phyloP scores from a whole-genome alignment of 1,139 yeast species.

The Candida neerlandica region DNA sequence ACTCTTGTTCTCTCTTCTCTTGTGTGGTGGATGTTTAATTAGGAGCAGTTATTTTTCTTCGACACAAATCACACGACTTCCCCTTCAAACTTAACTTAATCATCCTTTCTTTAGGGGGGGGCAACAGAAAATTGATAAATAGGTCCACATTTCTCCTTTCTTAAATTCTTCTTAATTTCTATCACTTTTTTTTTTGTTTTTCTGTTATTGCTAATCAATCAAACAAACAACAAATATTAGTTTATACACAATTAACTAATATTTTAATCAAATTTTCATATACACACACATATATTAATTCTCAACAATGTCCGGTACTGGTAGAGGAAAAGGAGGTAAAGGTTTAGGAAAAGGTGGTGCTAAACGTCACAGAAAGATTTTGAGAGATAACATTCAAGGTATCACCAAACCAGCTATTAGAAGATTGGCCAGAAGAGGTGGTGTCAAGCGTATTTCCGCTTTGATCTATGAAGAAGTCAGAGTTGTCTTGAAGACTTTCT shows the following conservation, averaged over 20 bases:
- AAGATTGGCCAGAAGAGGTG: slow-evolving; percentile 99
- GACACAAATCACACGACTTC: background rate
- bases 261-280: background rate
- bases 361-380: slow-evolving; percentile 99
- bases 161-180: background rate
- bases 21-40: background rate
- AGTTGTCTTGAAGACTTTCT: slow-evolving; percentile 92
- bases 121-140: background rate
- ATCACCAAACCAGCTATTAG: slow-evolving; percentile 99
- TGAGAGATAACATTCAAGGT: slow-evolving; percentile 99
- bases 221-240: background rate
- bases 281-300: no score
- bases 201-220: background rate
- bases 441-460: slow-evolving; percentile 99
- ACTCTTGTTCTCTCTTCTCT: background rate
- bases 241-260: background rate
- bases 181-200: background rate
- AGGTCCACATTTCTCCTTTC: slow-evolving; percentile 1
- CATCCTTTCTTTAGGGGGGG: no score
- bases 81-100: no score
- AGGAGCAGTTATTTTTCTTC: background rate
- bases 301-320: slow-evolving; percentile 40
- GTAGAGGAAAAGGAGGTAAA: slow-evolving; percentile 99
- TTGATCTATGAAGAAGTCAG: slow-evolving; percentile 98
- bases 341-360: slow-evolving; percentile 99